Base-by-base conservation (phyloP, 2,329 filamentous ascomycete genomes). In the Epichloe bromicola region DNA sequence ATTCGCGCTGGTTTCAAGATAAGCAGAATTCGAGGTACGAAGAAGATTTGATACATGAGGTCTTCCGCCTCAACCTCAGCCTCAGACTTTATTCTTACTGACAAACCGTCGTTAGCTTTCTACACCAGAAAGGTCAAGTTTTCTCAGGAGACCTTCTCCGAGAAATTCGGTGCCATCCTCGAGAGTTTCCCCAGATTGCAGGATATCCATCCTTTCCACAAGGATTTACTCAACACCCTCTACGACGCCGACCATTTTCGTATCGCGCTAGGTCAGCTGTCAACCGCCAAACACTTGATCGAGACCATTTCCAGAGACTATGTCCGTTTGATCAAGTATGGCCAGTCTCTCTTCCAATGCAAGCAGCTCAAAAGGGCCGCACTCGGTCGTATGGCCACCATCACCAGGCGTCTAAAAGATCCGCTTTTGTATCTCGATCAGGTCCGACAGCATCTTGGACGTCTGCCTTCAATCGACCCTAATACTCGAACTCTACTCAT, bases 51-150 rank as follows among this genome's bases (percentile, higher is more conserved):
- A 37, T 26, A 14, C 42, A 45, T 15, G 42, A 34, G 26, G 15
- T 15, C n/a, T 26, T 34, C 10, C 10, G 20, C 15, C 40, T 49
- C n/a, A 7, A 15, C 42, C 37, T 41, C 38, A 39, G 42, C 10
- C 15, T 12, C 19, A 34, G 17, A 11, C n/a, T 12, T n/a, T 15
- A 14, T 36, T 33, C 34, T 38, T 46, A n/a, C 36, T 33, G 33
- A 42, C 44, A 19, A 47, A 4, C 17, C 11, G 5, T 26, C 14
- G 8, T 23, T 44, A 83, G 85, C 81, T 47, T 97, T 97, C 73
- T 97, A 97, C 70, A 96, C 91, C 44, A 78, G 93, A 67, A 97
- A 97, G 72, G 90, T 96, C 77, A 97, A 97, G 72, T 98, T 89
- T 72, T 96, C 93, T 5, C 85, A 91, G 65, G 93, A 98, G 73